Percentiles rank a stretch among this genome's conserved stretches.
These are phyloP conservation scores for Astragalus glycyphyllos DNA, from an alignment of 306 rosid genomes.

Conservation along the genomic window DNA sequence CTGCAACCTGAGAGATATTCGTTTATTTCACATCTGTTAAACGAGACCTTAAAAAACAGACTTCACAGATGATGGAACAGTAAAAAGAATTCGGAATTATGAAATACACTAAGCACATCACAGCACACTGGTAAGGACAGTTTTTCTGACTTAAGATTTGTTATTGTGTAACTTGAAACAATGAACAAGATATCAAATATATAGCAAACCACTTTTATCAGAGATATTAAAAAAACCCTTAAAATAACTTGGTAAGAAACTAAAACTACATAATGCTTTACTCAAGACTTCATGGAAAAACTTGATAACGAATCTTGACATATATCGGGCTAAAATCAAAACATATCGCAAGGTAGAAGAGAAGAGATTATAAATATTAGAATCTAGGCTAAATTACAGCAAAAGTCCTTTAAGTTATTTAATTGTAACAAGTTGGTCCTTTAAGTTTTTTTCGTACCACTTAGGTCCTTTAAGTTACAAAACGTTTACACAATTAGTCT, in stretches of 20 bases:
- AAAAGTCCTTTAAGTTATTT: too few species aligned
- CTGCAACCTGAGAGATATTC: slow-evolving; percentile 70
- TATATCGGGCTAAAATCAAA: not conserved
- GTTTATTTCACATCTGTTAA: slow-evolving; percentile 11
- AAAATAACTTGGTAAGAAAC: slow-evolving; percentile 1
- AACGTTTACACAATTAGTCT: too few species aligned
- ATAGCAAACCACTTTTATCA: slow-evolving; percentile 13
- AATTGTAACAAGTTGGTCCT: too few species aligned
- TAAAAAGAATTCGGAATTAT: too few species aligned
- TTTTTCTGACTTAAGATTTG: slow-evolving; percentile 17
- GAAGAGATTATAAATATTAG: not conserved
- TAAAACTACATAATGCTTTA: slow-evolving; percentile 25
- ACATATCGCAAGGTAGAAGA: slow-evolving; percentile 17
- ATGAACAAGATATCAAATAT: slow-evolving; percentile 10
- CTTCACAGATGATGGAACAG: not conserved
- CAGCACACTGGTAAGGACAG: slow-evolving; percentile 11
- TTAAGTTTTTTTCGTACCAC: too few species aligned
- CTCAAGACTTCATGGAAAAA: too few species aligned
- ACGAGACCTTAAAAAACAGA: slow-evolving; percentile 13
- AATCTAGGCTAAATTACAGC: too few species aligned
- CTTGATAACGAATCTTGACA: not conserved
- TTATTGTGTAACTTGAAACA: slow-evolving; percentile 31
- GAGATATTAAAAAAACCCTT: not conserved
- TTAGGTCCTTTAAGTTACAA: too few species aligned
- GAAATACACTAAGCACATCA: not conserved